A percentile compares a stretch with the other conserved stretches of the same genome.
Conservation (phyloP, 73 alveolate species). For the Stentor roeselii region DNA sequence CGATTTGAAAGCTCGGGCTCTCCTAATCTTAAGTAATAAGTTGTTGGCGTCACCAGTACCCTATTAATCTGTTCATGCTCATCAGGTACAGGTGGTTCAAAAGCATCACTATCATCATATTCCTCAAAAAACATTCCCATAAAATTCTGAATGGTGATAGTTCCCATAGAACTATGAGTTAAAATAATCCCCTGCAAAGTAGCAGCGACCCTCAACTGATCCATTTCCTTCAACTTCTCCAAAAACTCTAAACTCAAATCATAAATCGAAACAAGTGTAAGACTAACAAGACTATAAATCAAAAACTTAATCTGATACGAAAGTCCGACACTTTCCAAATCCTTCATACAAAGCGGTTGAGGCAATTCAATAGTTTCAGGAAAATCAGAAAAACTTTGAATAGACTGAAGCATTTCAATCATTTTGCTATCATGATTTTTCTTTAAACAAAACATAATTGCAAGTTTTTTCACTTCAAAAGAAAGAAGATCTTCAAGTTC, state of each 20-base stretch:
- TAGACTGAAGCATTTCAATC: background rate
- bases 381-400: background rate
- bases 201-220: background rate
- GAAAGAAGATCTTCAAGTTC: background rate
- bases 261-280: background rate
- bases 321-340: background rate
- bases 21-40: background rate
- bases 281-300: constrained; percentile 15
- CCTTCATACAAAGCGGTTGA: background rate
- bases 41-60: background rate
- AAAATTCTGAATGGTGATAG: background rate
- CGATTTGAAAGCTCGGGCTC: constrained; percentile 54
- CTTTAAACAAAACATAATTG: background rate
- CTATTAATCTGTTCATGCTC: background rate
- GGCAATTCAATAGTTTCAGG: background rate
- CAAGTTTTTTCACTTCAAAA: background rate
- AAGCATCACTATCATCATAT: background rate
- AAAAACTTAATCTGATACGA: background rate
- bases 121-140: background rate
- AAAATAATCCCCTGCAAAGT: background rate
- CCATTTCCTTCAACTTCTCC: background rate
- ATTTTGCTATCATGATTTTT: background rate
- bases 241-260: background rate
- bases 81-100: background rate
- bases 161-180: background rate